A percentile compares a stretch with the other conserved stretches of the same genome.
phyloP scores from a whole-genome alignment of 2,329 filamentous ascomycete genomes.

The Blumeria graminis region DNA sequence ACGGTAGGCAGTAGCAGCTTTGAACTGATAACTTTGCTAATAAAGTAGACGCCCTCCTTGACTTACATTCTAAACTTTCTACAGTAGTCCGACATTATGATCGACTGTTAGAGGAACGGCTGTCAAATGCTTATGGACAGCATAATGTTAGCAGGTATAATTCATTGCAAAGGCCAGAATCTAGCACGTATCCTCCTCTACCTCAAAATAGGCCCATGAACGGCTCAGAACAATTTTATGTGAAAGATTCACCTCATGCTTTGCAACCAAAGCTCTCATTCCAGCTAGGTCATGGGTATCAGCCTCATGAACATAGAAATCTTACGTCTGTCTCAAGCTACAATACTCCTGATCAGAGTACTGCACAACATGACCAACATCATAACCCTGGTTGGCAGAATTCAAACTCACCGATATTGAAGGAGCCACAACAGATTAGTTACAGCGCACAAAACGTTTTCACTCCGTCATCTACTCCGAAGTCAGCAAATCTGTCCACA shows the following conservation, averaged over 20 bases:
- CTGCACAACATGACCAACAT: constrained; percentile 22
- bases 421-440: constrained; percentile 7
- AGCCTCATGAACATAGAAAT: neutral
- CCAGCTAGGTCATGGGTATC: neutral
- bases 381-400: constrained; percentile 15
- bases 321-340: neutral
- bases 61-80: constrained; percentile 82
- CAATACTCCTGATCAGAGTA: neutral
- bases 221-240: constrained; percentile 58
- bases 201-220: constrained; percentile 24
- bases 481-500: constrained; percentile 17
- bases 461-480: neutral
- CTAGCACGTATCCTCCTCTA: constrained; percentile 47
- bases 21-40: constrained; percentile 14
- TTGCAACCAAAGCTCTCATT: no score
- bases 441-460: constrained; percentile 14
- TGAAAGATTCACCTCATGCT: constrained; percentile 22
- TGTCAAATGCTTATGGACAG: constrained; percentile 80
- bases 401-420: no score
- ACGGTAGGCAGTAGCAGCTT: constrained; percentile 33
- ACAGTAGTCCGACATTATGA: constrained; percentile 96
- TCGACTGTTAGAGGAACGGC: constrained; percentile 84
- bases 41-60: constrained; percentile 56
- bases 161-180: constrained; percentile 24
- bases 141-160: constrained; percentile 45